Evolutionary conservation across 192 early-diverging fungal species (phyloP).

Genomic region (Mortierella hygrophila): DNA sequence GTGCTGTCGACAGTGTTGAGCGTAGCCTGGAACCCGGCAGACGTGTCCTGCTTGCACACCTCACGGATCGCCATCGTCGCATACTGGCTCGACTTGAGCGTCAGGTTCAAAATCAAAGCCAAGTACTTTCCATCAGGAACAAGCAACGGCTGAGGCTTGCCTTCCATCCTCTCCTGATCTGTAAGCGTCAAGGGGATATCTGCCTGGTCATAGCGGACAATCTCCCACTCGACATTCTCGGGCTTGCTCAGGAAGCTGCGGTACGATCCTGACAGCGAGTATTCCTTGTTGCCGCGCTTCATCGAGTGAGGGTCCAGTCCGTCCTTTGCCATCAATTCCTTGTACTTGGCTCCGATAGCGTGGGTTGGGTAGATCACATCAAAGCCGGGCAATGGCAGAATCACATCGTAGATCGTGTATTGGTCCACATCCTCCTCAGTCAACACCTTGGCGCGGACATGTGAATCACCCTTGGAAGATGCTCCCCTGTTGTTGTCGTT

Average conservation of each 20-base stretch:
- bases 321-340: slow-evolving; percentile 78
- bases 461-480: background rate
- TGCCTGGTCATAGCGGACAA: slow-evolving; percentile 76
- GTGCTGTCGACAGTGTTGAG: slow-evolving; percentile 19
- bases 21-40: slow-evolving; percentile 63
- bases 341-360: slow-evolving; percentile 74
- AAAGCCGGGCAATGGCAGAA: slow-evolving; percentile 92
- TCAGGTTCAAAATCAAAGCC: slow-evolving; percentile 83
- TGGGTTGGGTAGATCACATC: slow-evolving; percentile 85
- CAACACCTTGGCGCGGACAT: slow-evolving; percentile 63
- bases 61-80: slow-evolving; percentile 99
- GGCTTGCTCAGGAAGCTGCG: slow-evolving; percentile 73
- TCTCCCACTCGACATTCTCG: slow-evolving; percentile 69
- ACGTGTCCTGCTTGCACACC: slow-evolving; percentile 77
- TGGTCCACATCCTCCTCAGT: slow-evolving; percentile 75
- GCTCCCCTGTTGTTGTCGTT: slow-evolving; percentile 47
- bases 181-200: slow-evolving; percentile 67
- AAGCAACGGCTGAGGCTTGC: slow-evolving; percentile 41
- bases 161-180: slow-evolving; percentile 73
- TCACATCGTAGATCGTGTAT: slow-evolving; percentile 90
- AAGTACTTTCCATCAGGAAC: slow-evolving; percentile 71
- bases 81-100: slow-evolving; percentile 86
- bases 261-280: slow-evolving; percentile 76
- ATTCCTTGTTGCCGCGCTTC: slow-evolving; percentile 63
- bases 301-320: slow-evolving; percentile 77